Evolutionary conservation across 805 yeast species (phyloP).

Genomic region (Saccharomyces kudriavzevii): DNA sequence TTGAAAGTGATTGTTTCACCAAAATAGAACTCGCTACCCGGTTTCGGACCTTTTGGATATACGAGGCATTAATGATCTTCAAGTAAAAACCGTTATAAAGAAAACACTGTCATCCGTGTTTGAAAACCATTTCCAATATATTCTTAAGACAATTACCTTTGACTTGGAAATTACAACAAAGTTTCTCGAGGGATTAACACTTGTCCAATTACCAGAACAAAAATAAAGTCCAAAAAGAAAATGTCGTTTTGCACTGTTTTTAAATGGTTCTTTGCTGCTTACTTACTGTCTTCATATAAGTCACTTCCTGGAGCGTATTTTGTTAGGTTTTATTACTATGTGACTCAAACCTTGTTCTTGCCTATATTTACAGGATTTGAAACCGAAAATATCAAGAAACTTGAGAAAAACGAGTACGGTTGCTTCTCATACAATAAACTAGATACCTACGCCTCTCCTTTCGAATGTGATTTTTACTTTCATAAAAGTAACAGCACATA

Average conservation of each 20-base stretch:
- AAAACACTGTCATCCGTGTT: not conserved
- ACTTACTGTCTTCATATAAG: conserved; percentile 38
- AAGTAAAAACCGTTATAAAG: not conserved
- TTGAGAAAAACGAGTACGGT: conserved; percentile 16
- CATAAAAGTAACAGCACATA: conserved; percentile 88
- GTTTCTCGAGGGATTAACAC: not conserved
- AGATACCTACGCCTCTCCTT: conserved; percentile 54
- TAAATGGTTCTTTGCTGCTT: conserved; percentile 11
- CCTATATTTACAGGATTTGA: conserved; percentile 26
- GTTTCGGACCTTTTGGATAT: not conserved
- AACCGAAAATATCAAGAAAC: conserved; percentile 14
- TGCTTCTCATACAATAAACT: conserved; percentile 38
- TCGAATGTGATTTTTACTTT: conserved; percentile 78
- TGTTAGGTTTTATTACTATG: conserved; percentile 48
- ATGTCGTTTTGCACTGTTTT: conserved; percentile 5
- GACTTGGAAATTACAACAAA: not conserved
- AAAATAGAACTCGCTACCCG: not conserved
- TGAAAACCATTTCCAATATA: not conserved
- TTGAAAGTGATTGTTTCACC: not conserved
- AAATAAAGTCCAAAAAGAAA: not conserved
- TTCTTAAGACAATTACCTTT: not conserved
- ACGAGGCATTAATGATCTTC: not conserved
- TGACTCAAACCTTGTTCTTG: conserved; percentile 36
- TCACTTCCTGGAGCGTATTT: conserved; percentile 61
- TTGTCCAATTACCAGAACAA: not conserved